These are phyloP conservation scores for Fagus crenata DNA, from an alignment of 306 rosid species.

Conservation along the genomic window DNA sequence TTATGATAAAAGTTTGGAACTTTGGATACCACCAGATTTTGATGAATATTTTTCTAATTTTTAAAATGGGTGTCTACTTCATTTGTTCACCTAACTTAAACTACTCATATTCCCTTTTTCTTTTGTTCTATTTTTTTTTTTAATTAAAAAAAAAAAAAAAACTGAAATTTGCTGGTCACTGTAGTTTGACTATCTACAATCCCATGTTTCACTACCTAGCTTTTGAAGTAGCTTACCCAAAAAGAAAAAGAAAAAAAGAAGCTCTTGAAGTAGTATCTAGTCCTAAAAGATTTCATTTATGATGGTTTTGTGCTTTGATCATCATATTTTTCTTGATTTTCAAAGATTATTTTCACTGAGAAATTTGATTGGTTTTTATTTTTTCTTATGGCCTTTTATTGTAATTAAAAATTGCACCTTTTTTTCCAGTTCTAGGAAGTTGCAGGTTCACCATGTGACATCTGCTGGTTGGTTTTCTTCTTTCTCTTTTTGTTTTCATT, in stretches of 20 bases:
- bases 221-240: no score
- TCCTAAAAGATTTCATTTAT: not conserved
- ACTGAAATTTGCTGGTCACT: no score
- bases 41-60: not conserved
- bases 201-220: no score
- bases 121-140: not conserved
- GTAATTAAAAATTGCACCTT: not conserved
- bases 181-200: no score
- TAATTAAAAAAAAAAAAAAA: no score
- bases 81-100: not conserved
- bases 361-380: not conserved
- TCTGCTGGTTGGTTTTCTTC: not conserved
- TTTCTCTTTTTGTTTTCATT: not conserved
- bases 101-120: not conserved
- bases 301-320: not conserved
- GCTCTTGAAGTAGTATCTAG: not conserved
- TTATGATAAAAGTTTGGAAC: not conserved
- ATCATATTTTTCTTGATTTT: not conserved
- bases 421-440: not conserved
- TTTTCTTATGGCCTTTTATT: not conserved
- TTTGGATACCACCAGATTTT: not conserved
- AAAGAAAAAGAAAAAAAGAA: not conserved
- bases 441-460: not conserved
- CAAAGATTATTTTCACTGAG: constrained; percentile 4
- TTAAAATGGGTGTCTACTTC: no score